Evolutionary conservation across 768 basidiomycete species (phyloP), one percentile per base, ranked within the genome.

Genomic region (Strobilomyces echinocephalus): DNA sequence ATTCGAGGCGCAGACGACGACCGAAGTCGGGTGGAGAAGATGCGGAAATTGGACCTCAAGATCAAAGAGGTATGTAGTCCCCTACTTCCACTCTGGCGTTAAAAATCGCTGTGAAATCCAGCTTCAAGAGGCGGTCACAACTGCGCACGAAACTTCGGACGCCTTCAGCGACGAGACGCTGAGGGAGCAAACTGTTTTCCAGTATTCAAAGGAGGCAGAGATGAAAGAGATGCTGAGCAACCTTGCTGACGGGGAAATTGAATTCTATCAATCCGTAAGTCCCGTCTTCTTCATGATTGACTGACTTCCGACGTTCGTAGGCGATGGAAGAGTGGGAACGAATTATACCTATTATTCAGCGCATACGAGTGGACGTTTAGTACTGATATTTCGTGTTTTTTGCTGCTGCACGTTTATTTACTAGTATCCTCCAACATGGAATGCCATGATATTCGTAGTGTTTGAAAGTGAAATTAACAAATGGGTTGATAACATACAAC

Each of bases 281-380:
- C n/a, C 21, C n/a, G 5, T 39, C 30, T 33, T 16, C 4, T 47
- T 21, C 35, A 16, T 60, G 12, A 24, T 28, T 40, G 45, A 30
- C 52, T 54, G 44, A 50, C 56, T 30, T 49, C 44, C 26, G 42
- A 46, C 47, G 46, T 49, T 39, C 48, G 18, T 59, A 92, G 87
- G 84, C 91, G 50, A 94, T 95, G 89, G 92, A 97, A 61, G 94
- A 97, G 69, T 97, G 93, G 94, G 94, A 97, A 50, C 79, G 88
- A 71, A 88, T 95, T 66, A 92, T 94, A 78, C 90, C 93, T 61
- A 76, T 93, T 61, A 85, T 95, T 65, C 91, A 95, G 71, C 88
- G 91, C 52, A 95, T 95, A 75, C 85, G 91, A 50, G 93, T 95
- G 73, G 92, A 94, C 72, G 83, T 91, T 67, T 91, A 81, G 74